Evolutionary conservation across 2,329 filamentous ascomycete species (phyloP).

Genomic region (Aspergillus fumigatus): DNA sequence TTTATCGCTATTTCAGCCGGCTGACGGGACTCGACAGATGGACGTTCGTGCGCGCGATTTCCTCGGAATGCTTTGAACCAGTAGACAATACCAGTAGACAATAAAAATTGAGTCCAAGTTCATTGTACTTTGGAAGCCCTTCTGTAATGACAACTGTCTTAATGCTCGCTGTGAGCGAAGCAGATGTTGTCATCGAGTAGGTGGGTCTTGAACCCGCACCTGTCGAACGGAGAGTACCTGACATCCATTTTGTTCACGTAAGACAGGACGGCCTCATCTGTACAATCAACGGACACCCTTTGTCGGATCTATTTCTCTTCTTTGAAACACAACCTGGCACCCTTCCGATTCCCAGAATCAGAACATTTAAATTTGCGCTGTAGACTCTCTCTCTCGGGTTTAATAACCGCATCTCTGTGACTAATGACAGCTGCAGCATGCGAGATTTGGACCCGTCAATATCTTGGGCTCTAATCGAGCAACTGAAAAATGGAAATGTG

Average conservation of each 20-base stretch:
- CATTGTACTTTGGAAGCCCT: background rate
- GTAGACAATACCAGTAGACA: background rate
- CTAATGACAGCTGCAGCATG: background rate
- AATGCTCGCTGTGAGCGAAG: background rate
- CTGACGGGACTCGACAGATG: slow-evolving; percentile 14
- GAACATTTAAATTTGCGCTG: background rate
- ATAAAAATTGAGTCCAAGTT: background rate
- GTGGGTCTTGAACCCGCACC: background rate
- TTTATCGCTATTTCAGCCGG: slow-evolving; percentile 15
- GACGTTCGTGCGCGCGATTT: slow-evolving; percentile 16
- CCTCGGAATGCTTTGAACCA: slow-evolving; percentile 1
- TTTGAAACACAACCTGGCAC: background rate
- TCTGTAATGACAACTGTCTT: background rate
- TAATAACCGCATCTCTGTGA: background rate
- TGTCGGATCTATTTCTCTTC: background rate
- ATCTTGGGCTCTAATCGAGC: background rate
- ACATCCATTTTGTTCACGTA: background rate
- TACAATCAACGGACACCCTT: background rate
- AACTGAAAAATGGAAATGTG: background rate
- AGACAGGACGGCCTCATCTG: background rate
- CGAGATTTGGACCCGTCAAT: background rate
- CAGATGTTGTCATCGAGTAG: background rate
- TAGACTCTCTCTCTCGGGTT: background rate
- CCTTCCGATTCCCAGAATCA: background rate
- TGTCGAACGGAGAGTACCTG: background rate